phyloP scores from a whole-genome alignment of 805 yeast genomes.

The Aciculoconidium aculeatum region DNA sequence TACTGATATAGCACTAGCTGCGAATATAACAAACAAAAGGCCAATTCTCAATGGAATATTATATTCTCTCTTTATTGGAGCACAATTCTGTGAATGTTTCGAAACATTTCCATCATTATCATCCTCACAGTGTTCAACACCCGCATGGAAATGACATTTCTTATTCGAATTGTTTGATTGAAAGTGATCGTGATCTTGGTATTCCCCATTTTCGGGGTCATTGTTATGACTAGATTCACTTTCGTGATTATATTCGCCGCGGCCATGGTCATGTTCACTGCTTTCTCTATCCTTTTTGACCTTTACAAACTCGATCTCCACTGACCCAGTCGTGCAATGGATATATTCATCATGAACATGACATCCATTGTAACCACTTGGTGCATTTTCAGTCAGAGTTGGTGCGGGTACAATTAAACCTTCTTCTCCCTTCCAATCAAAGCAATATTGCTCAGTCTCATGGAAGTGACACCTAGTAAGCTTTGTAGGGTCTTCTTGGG shows the following conservation, averaged over 20 bases:
- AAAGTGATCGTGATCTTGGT: neutral
- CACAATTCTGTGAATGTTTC: conserved; percentile 12
- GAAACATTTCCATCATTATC: conserved; percentile 6
- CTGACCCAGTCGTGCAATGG: conserved; percentile 13
- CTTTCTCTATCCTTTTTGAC: conserved; percentile 3
- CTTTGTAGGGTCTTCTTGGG: conserved; percentile 1
- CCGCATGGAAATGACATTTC: conserved; percentile 29
- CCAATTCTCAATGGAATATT: conserved; percentile 25
- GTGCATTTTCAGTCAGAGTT: conserved; percentile 3
- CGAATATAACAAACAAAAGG: conserved; percentile 28
- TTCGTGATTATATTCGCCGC: neutral
- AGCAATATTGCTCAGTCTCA: conserved; percentile 14
- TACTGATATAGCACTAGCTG: conserved; percentile 27
- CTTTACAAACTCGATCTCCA: conserved; percentile 13
- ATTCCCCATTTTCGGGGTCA: neutral
- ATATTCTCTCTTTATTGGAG: conserved; percentile 20
- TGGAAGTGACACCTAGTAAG: conserved; percentile 19
- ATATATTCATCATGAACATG: conserved; percentile 13
- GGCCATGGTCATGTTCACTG: conserved; percentile 2
- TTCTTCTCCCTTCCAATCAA: conserved; percentile 17
- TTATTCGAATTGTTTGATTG: neutral
- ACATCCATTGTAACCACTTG: conserved; percentile 13
- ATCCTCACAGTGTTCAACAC: conserved; percentile 24
- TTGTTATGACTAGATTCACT: neutral
- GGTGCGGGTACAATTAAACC: conserved; percentile 18